Evolutionary conservation across 176 grass and related monocot species (phyloP).

Genomic region (Metroxylon sagu): DNA sequence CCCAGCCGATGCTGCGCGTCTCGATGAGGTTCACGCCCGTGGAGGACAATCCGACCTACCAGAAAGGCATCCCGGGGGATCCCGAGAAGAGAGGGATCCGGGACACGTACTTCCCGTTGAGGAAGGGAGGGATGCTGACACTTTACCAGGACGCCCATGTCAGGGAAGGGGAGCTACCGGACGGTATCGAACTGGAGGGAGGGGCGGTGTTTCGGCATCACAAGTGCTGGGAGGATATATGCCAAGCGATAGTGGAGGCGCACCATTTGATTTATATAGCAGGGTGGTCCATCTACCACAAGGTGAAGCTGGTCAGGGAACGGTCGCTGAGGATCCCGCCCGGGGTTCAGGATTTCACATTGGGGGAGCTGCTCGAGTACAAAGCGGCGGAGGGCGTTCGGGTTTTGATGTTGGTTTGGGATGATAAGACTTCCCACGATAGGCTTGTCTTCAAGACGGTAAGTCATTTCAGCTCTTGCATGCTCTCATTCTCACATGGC

Average conservation of each 20-base stretch:
- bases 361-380: conserved; percentile 68
- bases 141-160: conserved; percentile 85
- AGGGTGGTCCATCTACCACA: conserved; percentile 56
- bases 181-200: conserved; percentile 14
- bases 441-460: conserved; percentile 28
- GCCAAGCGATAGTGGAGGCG: conserved; percentile 51
- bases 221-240: conserved; percentile 94
- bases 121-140: conserved; percentile 43
- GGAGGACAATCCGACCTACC: conserved; percentile 12
- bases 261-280: conserved; percentile 70
- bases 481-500: too few relatives aligned
- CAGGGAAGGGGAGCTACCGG: conserved; percentile 6
- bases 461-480: background rate
- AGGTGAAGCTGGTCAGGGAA: conserved; percentile 40
- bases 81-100: background rate
- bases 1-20: conserved; percentile 6
- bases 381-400: conserved; percentile 77
- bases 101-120: conserved; percentile 48
- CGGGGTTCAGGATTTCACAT: conserved; percentile 2
- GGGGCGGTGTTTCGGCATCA: conserved; percentile 14
- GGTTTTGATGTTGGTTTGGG: conserved; percentile 71
- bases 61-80: conserved; percentile 32
- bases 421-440: conserved; percentile 49
- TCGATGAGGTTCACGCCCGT: conserved; percentile 27
- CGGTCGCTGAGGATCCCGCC: conserved; percentile 26